phyloP scores from a whole-genome alignment of 1,139 yeast genomes.

The Kodamaea ohmeri region DNA sequence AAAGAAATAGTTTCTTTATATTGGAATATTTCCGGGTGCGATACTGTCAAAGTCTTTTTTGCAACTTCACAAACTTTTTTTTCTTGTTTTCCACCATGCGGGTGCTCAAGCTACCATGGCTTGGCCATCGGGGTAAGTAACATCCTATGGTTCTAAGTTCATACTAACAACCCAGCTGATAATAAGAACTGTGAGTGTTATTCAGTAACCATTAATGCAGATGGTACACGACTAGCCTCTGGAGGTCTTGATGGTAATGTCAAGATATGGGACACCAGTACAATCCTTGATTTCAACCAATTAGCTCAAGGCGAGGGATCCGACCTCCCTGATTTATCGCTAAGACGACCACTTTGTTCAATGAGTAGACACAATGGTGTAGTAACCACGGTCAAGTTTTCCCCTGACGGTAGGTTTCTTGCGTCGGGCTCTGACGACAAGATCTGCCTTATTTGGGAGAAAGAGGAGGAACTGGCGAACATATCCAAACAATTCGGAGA shows the following conservation, averaged over 20 bases:
- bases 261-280: conserved; percentile 79
- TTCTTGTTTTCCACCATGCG: conserved; percentile 46
- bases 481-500: conserved; percentile 47
- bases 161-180: conserved; percentile 52
- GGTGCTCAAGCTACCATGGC: conserved; percentile 81
- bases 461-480: conserved; percentile 60
- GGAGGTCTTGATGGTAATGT: conserved; percentile 96
- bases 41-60: no score
- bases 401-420: conserved; percentile 85
- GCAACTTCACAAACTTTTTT: conserved; percentile 1
- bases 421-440: conserved; percentile 97
- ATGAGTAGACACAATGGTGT: conserved; percentile 91
- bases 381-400: conserved; percentile 87
- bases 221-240: conserved; percentile 82
- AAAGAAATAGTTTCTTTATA: no score
- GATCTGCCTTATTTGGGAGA: conserved; percentile 88
- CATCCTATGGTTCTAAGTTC: not conserved
- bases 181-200: conserved; percentile 80
- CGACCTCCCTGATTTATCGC: conserved; percentile 32
- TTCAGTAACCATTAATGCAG: conserved; percentile 75
- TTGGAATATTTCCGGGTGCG: no score
- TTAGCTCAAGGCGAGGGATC: conserved; percentile 10
- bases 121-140: conserved; percentile 61
- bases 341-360: conserved; percentile 63
- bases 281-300: conserved; percentile 40